phyloP scores from a whole-genome alignment of 2,329 filamentous ascomycete genomes.

The Claviceps humidiphila region DNA sequence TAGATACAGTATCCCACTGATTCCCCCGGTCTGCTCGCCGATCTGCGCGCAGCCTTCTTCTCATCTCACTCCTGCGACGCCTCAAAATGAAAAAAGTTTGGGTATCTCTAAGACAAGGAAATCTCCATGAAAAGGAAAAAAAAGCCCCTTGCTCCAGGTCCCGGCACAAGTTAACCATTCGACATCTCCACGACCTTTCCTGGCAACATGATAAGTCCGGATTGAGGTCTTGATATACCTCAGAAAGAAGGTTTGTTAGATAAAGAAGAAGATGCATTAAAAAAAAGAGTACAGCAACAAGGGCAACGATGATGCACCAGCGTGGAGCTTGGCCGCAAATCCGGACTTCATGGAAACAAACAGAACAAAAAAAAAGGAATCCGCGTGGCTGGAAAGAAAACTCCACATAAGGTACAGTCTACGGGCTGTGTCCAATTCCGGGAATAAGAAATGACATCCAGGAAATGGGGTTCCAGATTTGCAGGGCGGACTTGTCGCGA shows the following conservation, averaged over 20 bases:
- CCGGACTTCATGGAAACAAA: neutral
- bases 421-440: conserved; percentile 5
- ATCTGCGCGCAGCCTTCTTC: conserved; percentile 5
- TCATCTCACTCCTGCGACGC: conserved; percentile 3
- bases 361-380: conserved; percentile 2
- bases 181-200: neutral
- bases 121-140: conserved; percentile 4
- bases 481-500: neutral
- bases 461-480: neutral
- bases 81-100: conserved; percentile 12
- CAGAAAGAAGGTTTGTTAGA: neutral
- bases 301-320: neutral
- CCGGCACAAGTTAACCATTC: conserved; percentile 19
- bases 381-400: conserved; percentile 7
- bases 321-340: neutral
- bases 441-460: neutral
- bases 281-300: neutral
- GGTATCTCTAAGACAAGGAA: conserved; percentile 23
- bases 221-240: no score
- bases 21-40: neutral
- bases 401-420: conserved; percentile 5
- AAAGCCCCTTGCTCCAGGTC: conserved; percentile 15
- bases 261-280: neutral
- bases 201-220: conserved; percentile 9
- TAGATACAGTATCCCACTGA: neutral